A percentile compares a stretch with the other conserved stretches of the same genome.
phyloP scores from a whole-genome alignment of 202 grass and related monocot species.

The Panicum hallii region DNA sequence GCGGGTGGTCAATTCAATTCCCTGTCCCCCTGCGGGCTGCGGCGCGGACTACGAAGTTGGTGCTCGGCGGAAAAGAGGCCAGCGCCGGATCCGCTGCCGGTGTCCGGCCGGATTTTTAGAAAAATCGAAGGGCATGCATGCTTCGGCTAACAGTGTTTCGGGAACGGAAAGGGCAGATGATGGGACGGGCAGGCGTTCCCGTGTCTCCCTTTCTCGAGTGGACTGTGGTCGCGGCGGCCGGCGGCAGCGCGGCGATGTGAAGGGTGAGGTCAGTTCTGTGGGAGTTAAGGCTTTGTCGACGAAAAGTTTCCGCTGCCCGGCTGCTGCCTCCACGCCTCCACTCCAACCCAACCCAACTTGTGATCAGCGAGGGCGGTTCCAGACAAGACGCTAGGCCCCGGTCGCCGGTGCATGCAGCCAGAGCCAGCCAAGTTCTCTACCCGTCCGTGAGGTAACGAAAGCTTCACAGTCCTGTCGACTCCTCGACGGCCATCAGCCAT shows the following conservation, averaged over 20 bases:
- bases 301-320: too few relatives aligned
- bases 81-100: constrained; percentile 50
- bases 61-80: constrained; percentile 43
- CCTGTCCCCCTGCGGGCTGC: constrained; percentile 32
- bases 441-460: too few relatives aligned
- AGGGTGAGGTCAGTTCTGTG: constrained; percentile 31
- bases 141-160: constrained; percentile 10
- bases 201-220: neutral
- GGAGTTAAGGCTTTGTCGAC: constrained; percentile 18
- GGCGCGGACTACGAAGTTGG: constrained; percentile 58
- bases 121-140: neutral
- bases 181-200: neutral
- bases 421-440: too few relatives aligned
- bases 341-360: too few relatives aligned
- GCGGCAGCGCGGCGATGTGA: constrained; percentile 39
- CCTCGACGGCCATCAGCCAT: too few relatives aligned
- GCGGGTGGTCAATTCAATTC: constrained; percentile 1
- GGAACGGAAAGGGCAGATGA: constrained; percentile 5
- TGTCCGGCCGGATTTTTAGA: neutral
- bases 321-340: too few relatives aligned
- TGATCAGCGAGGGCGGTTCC: too few relatives aligned
- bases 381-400: too few relatives aligned
- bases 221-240: neutral
- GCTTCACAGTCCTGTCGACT: too few relatives aligned
- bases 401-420: too few relatives aligned